These are phyloP conservation scores for Pelargonium citronellum DNA, from an alignment of 441 rosid species.

Conservation along the genomic window DNA sequence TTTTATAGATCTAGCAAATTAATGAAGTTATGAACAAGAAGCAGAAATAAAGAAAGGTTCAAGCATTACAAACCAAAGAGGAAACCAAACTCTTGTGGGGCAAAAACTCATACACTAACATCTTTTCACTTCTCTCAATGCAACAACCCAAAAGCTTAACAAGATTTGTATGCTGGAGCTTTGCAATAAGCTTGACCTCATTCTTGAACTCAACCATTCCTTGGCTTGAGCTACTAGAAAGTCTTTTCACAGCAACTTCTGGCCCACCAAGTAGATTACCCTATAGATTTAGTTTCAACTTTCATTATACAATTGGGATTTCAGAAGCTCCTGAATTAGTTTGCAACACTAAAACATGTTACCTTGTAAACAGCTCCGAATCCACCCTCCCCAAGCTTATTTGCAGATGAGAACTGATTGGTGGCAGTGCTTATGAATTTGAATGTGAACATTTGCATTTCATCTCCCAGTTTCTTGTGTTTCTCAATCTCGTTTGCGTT, in stretches of 20 bases:
- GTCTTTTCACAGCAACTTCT: slow-evolving; percentile 8
- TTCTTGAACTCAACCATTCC: background rate
- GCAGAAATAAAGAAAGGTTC: no score
- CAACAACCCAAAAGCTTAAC: background rate
- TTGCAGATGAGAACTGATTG: background rate
- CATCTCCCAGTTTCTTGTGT: background rate
- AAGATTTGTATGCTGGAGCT: slow-evolving; percentile 1
- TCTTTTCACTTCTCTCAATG: background rate
- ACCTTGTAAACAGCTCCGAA: no score
- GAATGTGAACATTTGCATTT: background rate
- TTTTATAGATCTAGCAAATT: no score
- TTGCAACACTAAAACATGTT: background rate
- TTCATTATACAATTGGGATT: background rate
- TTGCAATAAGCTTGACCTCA: background rate
- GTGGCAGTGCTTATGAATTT: background rate
- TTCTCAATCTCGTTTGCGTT: no score
- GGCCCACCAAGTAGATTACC: background rate
- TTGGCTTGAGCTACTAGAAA: slow-evolving; percentile 3
- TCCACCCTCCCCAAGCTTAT: slow-evolving; percentile 4
- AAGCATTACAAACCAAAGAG: no score
- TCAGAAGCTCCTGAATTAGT: background rate
- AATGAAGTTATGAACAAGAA: no score
- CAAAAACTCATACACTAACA: background rate
- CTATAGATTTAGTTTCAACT: background rate
- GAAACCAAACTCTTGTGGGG: background rate